These are phyloP conservation scores for Crithidia expoeki DNA, from an alignment of 208 protist genomes.

Conservation along the genomic window DNA sequence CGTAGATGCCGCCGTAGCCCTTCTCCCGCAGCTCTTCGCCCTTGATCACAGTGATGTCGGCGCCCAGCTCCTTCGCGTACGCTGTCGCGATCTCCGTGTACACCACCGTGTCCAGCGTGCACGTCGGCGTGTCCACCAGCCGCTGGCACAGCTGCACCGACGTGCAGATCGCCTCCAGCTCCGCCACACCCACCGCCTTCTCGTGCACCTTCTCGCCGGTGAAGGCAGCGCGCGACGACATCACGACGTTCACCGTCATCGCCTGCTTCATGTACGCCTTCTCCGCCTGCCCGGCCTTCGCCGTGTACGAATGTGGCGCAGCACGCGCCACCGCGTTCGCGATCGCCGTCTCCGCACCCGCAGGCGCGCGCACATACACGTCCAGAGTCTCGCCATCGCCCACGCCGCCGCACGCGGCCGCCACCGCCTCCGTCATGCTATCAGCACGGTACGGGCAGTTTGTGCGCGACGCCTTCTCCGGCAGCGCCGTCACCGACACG, in stretches of 20 bases:
- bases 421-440: conserved; percentile 42
- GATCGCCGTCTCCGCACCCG: conserved; percentile 43
- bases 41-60: conserved; percentile 58
- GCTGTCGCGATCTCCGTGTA: conserved; percentile 69
- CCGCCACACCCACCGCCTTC: conserved; percentile 23
- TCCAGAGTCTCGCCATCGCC: conserved; percentile 45
- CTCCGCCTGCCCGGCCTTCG: conserved; percentile 41
- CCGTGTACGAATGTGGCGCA: conserved; percentile 51
- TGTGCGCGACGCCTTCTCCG: conserved; percentile 52
- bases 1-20: conserved; percentile 80
- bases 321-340: conserved; percentile 59
- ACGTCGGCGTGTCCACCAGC: conserved; percentile 82
- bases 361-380: conserved; percentile 50
- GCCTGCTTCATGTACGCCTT: conserved; percentile 36
- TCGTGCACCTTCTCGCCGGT: conserved; percentile 40
- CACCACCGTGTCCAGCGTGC: conserved; percentile 71
- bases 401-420: conserved; percentile 27
- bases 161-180: conserved; percentile 58
- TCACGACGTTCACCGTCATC: conserved; percentile 48
- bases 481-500: conserved; percentile 56
- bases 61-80: conserved; percentile 55
- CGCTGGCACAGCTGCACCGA: conserved; percentile 83
- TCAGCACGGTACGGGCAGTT: conserved; percentile 79
- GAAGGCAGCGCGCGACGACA: conserved; percentile 47
- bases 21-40: conserved; percentile 71